Evolutionary conservation across 495 filamentous ascomycete species (phyloP).

Genomic region (Xylaria acuta): DNA sequence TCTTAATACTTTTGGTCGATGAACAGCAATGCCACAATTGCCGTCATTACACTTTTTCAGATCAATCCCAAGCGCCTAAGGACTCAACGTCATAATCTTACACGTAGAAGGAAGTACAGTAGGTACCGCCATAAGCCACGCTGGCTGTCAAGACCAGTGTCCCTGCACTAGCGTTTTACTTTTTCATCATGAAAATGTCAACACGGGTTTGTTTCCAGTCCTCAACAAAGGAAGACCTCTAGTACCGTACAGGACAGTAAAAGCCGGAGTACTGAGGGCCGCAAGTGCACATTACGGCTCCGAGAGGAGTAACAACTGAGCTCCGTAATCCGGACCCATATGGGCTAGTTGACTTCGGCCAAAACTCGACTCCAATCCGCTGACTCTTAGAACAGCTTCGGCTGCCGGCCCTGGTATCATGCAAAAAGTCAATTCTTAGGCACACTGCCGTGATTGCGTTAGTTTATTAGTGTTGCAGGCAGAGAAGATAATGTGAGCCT

Average conservation of each 20-base stretch:
- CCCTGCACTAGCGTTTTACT: background rate
- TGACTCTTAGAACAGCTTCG: background rate
- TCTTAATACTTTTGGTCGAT: background rate
- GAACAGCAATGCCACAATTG: background rate
- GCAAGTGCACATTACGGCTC: background rate
- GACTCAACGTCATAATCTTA: background rate
- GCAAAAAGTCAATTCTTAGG: background rate
- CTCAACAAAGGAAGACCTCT: background rate
- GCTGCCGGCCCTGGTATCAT: background rate
- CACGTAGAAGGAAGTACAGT: background rate
- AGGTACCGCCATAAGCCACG: background rate
- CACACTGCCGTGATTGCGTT: background rate
- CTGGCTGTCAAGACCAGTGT: background rate
- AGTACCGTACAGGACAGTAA: background rate
- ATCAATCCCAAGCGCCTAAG: background rate
- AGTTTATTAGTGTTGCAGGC: background rate
- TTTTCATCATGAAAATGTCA: background rate
- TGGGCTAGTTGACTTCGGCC: background rate
- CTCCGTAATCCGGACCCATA: background rate
- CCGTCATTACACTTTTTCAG: background rate
- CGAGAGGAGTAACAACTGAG: background rate
- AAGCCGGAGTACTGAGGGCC: background rate
- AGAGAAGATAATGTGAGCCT: background rate
- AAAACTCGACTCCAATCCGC: background rate
- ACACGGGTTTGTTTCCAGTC: background rate